A percentile compares a stretch with the other conserved stretches of the same genome.
These are phyloP conservation scores for Aaosphaeria arxii DNA, from an alignment of 2,329 filamentous ascomycete species.

Conservation along the genomic window DNA sequence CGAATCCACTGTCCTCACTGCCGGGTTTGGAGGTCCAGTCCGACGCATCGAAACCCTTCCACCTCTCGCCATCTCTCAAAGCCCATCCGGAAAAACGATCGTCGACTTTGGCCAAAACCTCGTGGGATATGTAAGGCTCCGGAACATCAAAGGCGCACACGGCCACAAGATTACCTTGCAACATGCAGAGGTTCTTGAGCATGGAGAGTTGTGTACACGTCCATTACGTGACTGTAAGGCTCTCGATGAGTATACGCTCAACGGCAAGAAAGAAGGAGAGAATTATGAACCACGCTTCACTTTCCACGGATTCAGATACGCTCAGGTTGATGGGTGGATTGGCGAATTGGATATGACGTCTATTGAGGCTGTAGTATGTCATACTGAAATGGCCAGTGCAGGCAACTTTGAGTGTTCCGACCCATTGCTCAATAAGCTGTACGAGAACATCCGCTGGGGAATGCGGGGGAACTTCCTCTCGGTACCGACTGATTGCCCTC, in stretches of 20 bases:
- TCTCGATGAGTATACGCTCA: not conserved
- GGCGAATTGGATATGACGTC: not conserved
- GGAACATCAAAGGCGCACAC: slow-evolving; percentile 30
- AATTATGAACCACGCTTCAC: slow-evolving; percentile 50
- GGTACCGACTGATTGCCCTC: slow-evolving; percentile 53
- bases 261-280: not conserved
- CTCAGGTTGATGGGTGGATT: slow-evolving; percentile 48
- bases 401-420: slow-evolving; percentile 55
- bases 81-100: slow-evolving; percentile 46
- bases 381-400: slow-evolving; percentile 52
- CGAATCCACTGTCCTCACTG: not conserved
- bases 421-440: slow-evolving; percentile 51
- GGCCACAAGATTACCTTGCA: slow-evolving; percentile 46
- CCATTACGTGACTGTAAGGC: slow-evolving; percentile 47
- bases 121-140: slow-evolving; percentile 49
- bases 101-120: slow-evolving; percentile 60
- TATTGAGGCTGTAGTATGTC: slow-evolving; percentile 43
- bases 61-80: slow-evolving; percentile 24
- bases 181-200: slow-evolving; percentile 57
- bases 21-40: slow-evolving; percentile 33
- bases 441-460: slow-evolving; percentile 55
- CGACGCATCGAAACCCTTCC: slow-evolving; percentile 31
- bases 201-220: slow-evolving; percentile 41
- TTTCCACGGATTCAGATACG: slow-evolving; percentile 54
- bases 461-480: slow-evolving; percentile 56